phyloP scores from a whole-genome alignment of 306 rosid genomes.

The Mimosa pudica region DNA sequence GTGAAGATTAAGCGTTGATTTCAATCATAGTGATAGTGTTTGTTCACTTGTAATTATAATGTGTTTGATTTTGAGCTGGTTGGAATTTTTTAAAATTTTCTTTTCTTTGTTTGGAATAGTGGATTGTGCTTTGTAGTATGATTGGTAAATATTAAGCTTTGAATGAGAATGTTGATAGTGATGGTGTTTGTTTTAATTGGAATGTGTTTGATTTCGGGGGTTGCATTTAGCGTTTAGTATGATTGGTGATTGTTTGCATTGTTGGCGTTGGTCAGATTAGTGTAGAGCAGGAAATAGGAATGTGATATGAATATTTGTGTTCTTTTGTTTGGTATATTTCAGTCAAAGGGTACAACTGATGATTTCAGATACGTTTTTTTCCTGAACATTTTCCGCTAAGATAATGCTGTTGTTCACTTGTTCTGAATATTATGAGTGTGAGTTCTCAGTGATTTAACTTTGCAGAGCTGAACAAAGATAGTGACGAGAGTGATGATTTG shows the following conservation, averaged over 20 bases:
- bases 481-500: conserved; percentile 56
- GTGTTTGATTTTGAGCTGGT: neutral
- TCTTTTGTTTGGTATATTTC: conserved; percentile 3
- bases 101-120: too few species aligned
- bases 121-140: too few species aligned
- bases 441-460: conserved; percentile 4
- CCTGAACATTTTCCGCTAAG: neutral
- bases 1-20: conserved; percentile 39
- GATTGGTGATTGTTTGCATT: conserved; percentile 20
- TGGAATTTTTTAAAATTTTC: neutral
- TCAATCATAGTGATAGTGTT: neutral
- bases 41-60: conserved; percentile 6
- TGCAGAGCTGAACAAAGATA: conserved; percentile 53
- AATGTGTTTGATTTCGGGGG: too few species aligned
- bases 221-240: neutral
- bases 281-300: conserved; percentile 30
- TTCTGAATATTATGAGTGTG: neutral
- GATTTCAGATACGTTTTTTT: neutral
- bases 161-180: too few species aligned
- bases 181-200: too few species aligned
- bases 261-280: conserved; percentile 31
- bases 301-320: conserved; percentile 29
- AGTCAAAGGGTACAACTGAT: conserved; percentile 6
- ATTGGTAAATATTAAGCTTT: too few species aligned
- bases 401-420: neutral